Percentiles rank a stretch among this genome's conserved stretches.
Evolutionary conservation across 805 yeast species (phyloP).

Genomic region (Brettanomyces nanus): DNA sequence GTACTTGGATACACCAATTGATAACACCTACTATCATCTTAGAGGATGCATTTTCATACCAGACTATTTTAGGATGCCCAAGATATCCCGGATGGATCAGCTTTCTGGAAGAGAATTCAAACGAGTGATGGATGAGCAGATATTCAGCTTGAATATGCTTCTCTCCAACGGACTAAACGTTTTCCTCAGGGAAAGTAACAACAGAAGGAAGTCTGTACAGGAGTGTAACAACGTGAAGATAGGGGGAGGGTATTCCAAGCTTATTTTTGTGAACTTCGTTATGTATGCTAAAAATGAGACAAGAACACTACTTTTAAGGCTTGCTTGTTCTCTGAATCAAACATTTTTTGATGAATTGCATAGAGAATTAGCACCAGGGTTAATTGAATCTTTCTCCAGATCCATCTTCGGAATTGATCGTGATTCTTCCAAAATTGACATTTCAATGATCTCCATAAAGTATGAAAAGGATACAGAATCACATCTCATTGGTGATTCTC

Average conservation of each 20-base stretch:
- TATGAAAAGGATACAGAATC: slow-evolving; percentile 18
- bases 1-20: slow-evolving; percentile 30
- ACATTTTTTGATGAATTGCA: slow-evolving; percentile 15
- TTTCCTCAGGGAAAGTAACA: slow-evolving; percentile 23
- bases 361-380: slow-evolving; percentile 10
- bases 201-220: slow-evolving; percentile 17
- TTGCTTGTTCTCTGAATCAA: slow-evolving; percentile 15
- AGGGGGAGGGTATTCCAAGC: slow-evolving; percentile 22
- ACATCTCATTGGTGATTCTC: slow-evolving; percentile 8
- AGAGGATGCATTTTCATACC: slow-evolving; percentile 68
- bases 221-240: slow-evolving; percentile 14
- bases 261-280: slow-evolving; percentile 24
- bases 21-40: slow-evolving; percentile 46
- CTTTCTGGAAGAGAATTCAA: slow-evolving; percentile 20
- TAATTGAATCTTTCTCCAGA: slow-evolving; percentile 6
- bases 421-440: slow-evolving; percentile 14
- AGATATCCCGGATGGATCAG: slow-evolving; percentile 21
- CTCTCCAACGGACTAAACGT: slow-evolving; percentile 23
- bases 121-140: slow-evolving; percentile 19
- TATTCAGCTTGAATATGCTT: slow-evolving; percentile 19
- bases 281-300: slow-evolving; percentile 17
- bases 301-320: slow-evolving; percentile 15
- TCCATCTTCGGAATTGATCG: slow-evolving; percentile 5
- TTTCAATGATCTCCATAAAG: slow-evolving; percentile 20
- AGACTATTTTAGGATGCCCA: slow-evolving; percentile 33